Base-by-base conservation (phyloP, 139 green algal genomes). In the Closterium sp. region DNA sequence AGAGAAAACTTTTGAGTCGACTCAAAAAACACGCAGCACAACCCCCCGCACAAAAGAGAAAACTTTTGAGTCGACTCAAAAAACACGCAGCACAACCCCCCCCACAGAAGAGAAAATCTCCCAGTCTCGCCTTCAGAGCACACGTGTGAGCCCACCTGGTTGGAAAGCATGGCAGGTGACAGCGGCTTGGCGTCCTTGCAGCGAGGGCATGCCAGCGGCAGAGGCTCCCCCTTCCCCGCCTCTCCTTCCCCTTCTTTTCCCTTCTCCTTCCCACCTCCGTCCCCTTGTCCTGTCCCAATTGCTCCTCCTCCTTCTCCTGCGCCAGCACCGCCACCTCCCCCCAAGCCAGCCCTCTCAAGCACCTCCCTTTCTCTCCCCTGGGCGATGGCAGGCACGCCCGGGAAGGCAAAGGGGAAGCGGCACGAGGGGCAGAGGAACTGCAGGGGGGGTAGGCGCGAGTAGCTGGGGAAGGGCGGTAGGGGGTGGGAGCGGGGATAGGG, bases 81-180 rank as follows among this genome's bases (percentile, higher is more conserved):
- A n/a, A n/a, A n/a, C n/a, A n/a, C n/a, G n/a, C n/a, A n/a, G n/a
- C n/a, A n/a, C n/a, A n/a, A n/a, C n/a, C n/a, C n/a, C n/a, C n/a
- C n/a, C n/a, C n/a, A n/a, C n/a, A n/a, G n/a, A n/a, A n/a, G n/a
- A n/a, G n/a, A n/a, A n/a, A n/a, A n/a, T n/a, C n/a, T n/a, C n/a
- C n/a, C n/a, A n/a, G n/a, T n/a, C n/a, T n/a, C n/a, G n/a, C n/a
- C n/a, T n/a, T n/a, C n/a, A n/a, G n/a, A n/a, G n/a, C n/a, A n/a
- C n/a, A n/a, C n/a, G n/a, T n/a, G n/a, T n/a, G n/a, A n/a, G n/a
- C n/a, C n/a, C n/a, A n/a, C n/a, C 92, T 94, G 92, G 73, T 94
- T 94, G 7, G 92, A 91, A 0, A 94, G 90, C 92, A 94, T 94
- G 86, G 70, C 30, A 86, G 42, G n/a, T 6, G 92, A 91, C n/a